These are phyloP conservation scores for Aspergillus uvarum DNA, from an alignment of 2,329 filamentous ascomycete genomes.

Conservation along the genomic window DNA sequence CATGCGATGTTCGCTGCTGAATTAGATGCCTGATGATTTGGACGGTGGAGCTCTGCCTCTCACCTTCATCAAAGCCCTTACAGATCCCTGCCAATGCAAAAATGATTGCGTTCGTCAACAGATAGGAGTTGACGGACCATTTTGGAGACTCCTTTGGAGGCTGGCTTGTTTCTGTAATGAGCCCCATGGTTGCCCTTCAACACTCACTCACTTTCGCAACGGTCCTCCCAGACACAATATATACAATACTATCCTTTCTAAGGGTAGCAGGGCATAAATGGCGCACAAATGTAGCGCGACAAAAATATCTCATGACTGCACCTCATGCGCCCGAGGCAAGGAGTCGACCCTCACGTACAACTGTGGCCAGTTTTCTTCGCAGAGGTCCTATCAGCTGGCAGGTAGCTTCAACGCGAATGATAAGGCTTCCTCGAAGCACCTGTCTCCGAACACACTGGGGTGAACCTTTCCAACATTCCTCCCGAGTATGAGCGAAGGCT, in stretches of 20 bases:
- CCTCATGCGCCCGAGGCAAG: background rate
- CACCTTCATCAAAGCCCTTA: slow-evolving; percentile 25
- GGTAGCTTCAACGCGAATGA: background rate
- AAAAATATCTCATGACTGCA: background rate
- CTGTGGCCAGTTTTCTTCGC: background rate
- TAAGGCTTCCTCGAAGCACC: background rate
- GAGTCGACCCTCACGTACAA: background rate
- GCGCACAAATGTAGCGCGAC: background rate
- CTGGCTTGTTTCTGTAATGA: slow-evolving; percentile 20
- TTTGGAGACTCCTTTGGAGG: slow-evolving; percentile 21
- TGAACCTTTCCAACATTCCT: background rate
- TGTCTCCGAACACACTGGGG: background rate
- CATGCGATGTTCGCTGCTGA: slow-evolving; percentile 23
- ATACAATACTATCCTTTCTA: background rate
- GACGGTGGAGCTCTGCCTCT: background rate
- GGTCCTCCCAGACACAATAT: background rate
- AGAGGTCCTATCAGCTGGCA: background rate
- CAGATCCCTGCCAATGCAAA: slow-evolving; percentile 23
- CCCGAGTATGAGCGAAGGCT: background rate
- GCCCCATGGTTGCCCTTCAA: slow-evolving; percentile 16
- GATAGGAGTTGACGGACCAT: slow-evolving; percentile 22
- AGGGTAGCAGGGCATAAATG: background rate
- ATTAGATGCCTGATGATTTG: background rate
- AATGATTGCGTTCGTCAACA: slow-evolving; percentile 21
- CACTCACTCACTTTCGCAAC: background rate